phyloP scores from a whole-genome alignment of 2,329 filamentous ascomycete species.

The Paecilomyces sp. region DNA sequence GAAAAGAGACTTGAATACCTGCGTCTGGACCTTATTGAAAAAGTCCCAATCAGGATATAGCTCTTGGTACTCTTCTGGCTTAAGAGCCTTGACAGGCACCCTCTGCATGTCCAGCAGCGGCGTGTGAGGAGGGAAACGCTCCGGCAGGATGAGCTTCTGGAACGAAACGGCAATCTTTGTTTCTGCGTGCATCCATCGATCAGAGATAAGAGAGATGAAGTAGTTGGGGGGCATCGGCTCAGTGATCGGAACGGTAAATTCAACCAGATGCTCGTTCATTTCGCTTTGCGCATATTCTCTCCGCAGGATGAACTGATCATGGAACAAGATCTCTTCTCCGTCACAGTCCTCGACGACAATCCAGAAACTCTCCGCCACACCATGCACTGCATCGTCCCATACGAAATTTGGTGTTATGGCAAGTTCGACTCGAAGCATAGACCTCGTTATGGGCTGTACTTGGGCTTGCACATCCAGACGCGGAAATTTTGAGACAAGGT shows the following conservation, averaged over 20 bases:
- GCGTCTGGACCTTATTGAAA: constrained; percentile 97
- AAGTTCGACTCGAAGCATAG: constrained; percentile 82
- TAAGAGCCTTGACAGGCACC: constrained; percentile 79
- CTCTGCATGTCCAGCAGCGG: constrained; percentile 87
- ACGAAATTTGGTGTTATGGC: constrained; percentile 91
- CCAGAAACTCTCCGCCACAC: constrained; percentile 88
- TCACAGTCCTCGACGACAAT: constrained; percentile 96
- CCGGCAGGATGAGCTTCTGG: constrained; percentile 86
- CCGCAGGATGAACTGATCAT: constrained; percentile 87
- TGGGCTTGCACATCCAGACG: constrained; percentile 87
- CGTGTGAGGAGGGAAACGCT: constrained; percentile 92
- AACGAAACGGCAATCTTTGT: constrained; percentile 90
- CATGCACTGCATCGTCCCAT: constrained; percentile 89
- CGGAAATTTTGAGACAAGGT: constrained; percentile 85
- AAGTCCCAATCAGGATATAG: constrained; percentile 78
- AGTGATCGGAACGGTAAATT: constrained; percentile 92
- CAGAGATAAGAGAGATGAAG: constrained; percentile 90
- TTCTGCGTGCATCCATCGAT: constrained; percentile 98
- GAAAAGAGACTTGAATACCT: constrained; percentile 91
- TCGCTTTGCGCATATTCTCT: constrained; percentile 82
- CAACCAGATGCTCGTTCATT: constrained; percentile 86
- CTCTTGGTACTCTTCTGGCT: constrained; percentile 71
- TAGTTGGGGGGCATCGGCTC: constrained; percentile 99
- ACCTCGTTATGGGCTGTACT: constrained; percentile 89
- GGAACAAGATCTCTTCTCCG: constrained; percentile 89